Conservation (phyloP, 2,329 filamentous ascomycete genomes). For the Aureobasidium musti region DNA sequence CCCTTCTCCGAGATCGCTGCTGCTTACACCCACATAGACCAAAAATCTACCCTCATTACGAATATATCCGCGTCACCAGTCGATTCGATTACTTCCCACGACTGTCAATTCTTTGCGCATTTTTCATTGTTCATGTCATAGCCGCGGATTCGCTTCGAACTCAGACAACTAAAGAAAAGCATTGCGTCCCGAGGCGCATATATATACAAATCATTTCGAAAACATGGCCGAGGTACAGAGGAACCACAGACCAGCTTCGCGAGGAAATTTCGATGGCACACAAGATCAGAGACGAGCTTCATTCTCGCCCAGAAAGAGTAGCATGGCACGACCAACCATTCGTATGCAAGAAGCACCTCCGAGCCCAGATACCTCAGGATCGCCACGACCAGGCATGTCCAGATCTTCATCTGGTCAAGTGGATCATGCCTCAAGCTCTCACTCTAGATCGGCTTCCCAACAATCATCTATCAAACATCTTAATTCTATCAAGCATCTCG, state of each 20-base stretch:
- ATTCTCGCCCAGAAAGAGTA: conserved; percentile 25
- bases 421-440: conserved; percentile 18
- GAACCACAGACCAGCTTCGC: neutral
- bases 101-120: neutral
- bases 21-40: conserved; percentile 2
- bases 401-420: conserved; percentile 37
- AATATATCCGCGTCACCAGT: conserved; percentile 5
- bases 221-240: conserved; percentile 20
- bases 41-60: conserved; percentile 7
- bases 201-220: neutral
- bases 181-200: neutral
- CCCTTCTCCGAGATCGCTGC: conserved; percentile 2
- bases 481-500: conserved; percentile 25
- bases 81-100: neutral
- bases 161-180: neutral
- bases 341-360: conserved; percentile 40
- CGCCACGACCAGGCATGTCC: conserved; percentile 36
- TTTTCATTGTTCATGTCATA: neutral
- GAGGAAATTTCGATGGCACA: neutral
- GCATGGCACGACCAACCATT: conserved; percentile 32
- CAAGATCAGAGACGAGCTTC: conserved; percentile 15
- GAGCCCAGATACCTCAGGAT: conserved; percentile 41
- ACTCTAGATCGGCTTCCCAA: conserved; percentile 26
- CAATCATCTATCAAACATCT: conserved; percentile 29
- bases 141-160: neutral